A percentile compares a stretch with the other conserved stretches of the same genome.
phyloP scores from a whole-genome alignment of 192 early-diverging fungal species.

The Gamsiella multidivaricata region DNA sequence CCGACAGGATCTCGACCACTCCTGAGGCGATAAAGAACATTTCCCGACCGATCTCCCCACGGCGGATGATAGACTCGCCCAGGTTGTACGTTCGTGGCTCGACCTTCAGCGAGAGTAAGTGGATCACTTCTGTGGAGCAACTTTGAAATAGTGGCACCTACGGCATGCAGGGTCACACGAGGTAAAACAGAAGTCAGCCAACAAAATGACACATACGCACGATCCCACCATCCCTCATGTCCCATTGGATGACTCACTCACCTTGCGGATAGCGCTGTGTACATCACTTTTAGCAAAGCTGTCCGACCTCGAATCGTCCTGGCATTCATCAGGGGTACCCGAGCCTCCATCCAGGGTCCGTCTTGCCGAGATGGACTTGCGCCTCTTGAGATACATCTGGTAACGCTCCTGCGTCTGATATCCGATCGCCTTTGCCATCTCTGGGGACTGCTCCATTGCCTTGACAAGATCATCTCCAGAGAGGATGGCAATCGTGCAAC shows the following conservation, averaged over 20 bases:
- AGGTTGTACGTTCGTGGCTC: slow-evolving; percentile 64
- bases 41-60: slow-evolving; percentile 72
- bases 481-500: slow-evolving; percentile 72
- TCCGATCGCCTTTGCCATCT: slow-evolving; percentile 67
- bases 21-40: slow-evolving; percentile 83
- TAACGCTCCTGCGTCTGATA: slow-evolving; percentile 72
- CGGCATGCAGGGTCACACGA: background rate
- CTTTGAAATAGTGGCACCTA: slow-evolving; percentile 59
- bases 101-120: slow-evolving; percentile 55
- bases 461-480: slow-evolving; percentile 69
- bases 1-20: slow-evolving; percentile 68
- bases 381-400: slow-evolving; percentile 57
- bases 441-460: slow-evolving; percentile 68
- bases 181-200: background rate
- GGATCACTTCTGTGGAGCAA: slow-evolving; percentile 57
- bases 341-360: slow-evolving; percentile 32
- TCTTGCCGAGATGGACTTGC: slow-evolving; percentile 34
- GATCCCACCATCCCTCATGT: background rate
- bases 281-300: slow-evolving; percentile 47
- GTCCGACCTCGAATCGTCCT: slow-evolving; percentile 37
- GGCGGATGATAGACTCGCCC: slow-evolving; percentile 65
- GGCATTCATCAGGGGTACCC: slow-evolving; percentile 27
- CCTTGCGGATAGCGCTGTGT: slow-evolving; percentile 46
- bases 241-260: background rate
- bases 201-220: background rate